Evolutionary conservation across 2,329 filamentous ascomycete genomes (phyloP).

Genomic region (Sporothrix brasiliensis): DNA sequence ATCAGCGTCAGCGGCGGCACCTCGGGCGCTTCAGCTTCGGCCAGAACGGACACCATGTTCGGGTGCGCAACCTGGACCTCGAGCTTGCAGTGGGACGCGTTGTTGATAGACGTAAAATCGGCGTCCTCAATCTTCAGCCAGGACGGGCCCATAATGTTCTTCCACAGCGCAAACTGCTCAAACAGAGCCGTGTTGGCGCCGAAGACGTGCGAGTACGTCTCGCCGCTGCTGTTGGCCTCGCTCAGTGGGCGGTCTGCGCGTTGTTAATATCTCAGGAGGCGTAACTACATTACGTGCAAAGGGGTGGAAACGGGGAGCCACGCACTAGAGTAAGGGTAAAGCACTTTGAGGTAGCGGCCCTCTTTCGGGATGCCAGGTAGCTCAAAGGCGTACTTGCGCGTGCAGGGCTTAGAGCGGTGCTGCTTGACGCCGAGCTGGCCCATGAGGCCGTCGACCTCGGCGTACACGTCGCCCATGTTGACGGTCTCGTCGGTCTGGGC

Average conservation of each 20-base stretch:
- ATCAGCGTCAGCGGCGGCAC: constrained; percentile 90
- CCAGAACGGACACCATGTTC: constrained; percentile 70
- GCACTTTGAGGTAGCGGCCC: constrained; percentile 88
- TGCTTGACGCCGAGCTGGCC: constrained; percentile 79
- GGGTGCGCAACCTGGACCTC: constrained; percentile 83
- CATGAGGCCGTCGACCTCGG: constrained; percentile 89
- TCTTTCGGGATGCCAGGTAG: constrained; percentile 84
- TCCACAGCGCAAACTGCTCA: constrained; percentile 98
- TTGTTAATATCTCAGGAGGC: neutral
- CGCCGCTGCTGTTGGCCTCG: constrained; percentile 63
- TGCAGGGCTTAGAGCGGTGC: constrained; percentile 91
- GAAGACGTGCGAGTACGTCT: constrained; percentile 93
- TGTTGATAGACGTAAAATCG: constrained; percentile 81
- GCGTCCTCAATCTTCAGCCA: constrained; percentile 91
- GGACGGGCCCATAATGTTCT: constrained; percentile 98
- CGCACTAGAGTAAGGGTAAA: constrained; percentile 81
- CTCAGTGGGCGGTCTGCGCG: constrained; percentile 64
- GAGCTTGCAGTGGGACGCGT: constrained; percentile 95
- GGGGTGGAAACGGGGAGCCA: neutral
- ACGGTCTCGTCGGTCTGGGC: constrained; percentile 75
- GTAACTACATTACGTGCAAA: neutral
- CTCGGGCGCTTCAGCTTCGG: constrained; percentile 78
- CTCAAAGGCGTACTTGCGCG: constrained; percentile 94
- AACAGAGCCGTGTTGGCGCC: constrained; percentile 92
- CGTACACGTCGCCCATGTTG: constrained; percentile 84